Evolutionary conservation across 2,329 filamentous ascomycete genomes (phyloP), one percentile per base, ranked within the genome.

Genomic region (Zelopaecilomyces penicillatus): DNA sequence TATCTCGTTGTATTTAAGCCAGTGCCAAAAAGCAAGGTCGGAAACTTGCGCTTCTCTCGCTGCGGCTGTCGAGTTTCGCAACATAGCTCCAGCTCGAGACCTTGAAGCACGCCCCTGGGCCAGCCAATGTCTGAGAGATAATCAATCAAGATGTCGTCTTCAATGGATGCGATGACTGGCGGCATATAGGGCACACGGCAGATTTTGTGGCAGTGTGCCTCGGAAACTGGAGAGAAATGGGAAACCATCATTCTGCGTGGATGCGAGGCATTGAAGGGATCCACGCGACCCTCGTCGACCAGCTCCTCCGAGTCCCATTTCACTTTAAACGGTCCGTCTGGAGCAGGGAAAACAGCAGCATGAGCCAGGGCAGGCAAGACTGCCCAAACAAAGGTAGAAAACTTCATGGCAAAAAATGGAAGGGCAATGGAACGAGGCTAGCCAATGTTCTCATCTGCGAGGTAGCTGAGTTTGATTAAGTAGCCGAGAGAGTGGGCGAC

Each of bases 231-330:
- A 12, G 45, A 52, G 42, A 55, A 57, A 5, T 48, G 50, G 5
- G 54, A 54, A 30, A 56, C 46, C 54, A 56, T 56, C 30, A 55
- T 38, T n/a, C 52, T 48, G 4, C 54, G 50, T 6, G 47, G 37
- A 42, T 52, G 54, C 11, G 52, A 48, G 6, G 49, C 41, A 42
- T 56, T 56, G 46, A 49, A 56, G 9, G 54, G 54, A 42, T 56
- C 54, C 1, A 45, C 30, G 67, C 71, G 36, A 66, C 65, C 4
- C 39, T 71, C 5, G 54, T 75, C 53, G 37, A 50, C 36, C 7
- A 56, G 50, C 37, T 54, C 51, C 8, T 37, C 26, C 4, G 43
- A 46, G 27, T 44, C 41, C 50, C 50, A 52, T 37, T 35, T 45
- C n/a, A 50, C 47, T n/a, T 37, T 42, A 31, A 39, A 49, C n/a